Evolutionary conservation across 108 stramenopile species (phyloP).

Genomic region (Skeletonema potamos): DNA sequence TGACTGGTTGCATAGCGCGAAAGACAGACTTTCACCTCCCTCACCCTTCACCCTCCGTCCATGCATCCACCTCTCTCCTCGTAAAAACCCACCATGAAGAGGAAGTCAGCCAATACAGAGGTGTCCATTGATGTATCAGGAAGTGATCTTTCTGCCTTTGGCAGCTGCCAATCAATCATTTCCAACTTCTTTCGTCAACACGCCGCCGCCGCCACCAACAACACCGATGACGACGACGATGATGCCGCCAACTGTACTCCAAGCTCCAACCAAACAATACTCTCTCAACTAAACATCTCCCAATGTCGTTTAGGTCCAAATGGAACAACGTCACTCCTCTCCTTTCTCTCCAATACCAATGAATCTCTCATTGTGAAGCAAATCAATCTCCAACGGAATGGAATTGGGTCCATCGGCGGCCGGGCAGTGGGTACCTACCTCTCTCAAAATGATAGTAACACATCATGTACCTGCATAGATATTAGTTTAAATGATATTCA

Average conservation of each 20-base stretch:
- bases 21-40: too few relatives aligned
- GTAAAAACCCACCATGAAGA: not conserved
- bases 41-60: too few relatives aligned
- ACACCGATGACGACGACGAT: not conserved
- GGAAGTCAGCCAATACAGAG: not conserved
- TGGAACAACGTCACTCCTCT: slow-evolving; percentile 3
- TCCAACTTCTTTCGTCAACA: not conserved
- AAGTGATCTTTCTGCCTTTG: not conserved
- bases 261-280: too few relatives aligned
- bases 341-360: not conserved
- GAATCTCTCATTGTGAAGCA: not conserved
- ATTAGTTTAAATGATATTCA: slow-evolving; percentile 17
- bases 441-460: not conserved
- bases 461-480: not conserved
- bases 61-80: too few relatives aligned
- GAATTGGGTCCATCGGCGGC: slow-evolving; percentile 5
- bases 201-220: not conserved
- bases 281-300: not conserved
- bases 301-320: slow-evolving; percentile 11
- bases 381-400: slow-evolving; percentile 8
- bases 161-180: not conserved
- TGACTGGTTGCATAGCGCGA: too few relatives aligned
- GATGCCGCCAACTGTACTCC: too few relatives aligned
- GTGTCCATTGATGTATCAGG: not conserved
- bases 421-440: slow-evolving; percentile 2